Base-by-base conservation (phyloP, 768 basidiomycete genomes). In the Boletus rufocinnamomeus region DNA sequence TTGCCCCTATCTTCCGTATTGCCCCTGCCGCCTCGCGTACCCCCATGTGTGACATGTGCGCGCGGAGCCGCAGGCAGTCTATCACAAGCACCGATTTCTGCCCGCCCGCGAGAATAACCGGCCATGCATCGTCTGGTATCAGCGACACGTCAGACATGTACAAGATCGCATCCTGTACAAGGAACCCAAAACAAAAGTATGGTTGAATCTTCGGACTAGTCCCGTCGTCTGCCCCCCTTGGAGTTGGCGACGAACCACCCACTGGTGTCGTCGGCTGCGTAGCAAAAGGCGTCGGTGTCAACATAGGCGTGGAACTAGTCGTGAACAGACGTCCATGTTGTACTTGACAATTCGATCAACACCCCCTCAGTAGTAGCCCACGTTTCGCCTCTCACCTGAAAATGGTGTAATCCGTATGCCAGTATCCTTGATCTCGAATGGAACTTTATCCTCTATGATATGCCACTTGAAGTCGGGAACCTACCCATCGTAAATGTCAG, bases 381-480 rank as follows among this genome's bases (percentile, higher is more conserved):
- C 2, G 27, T 17, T 19, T 11, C 27, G 13, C 25, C 3, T 62
- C 82, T 62, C 63, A 87, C 88, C 88, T 67, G 75, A 74, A 66
- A 91, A 84, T 8, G 91, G 89, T 11, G 82, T 85, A 11, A 92
- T 72, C 50, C 73, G 64, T 58, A 91, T 80, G 5, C 84, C 85
- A 4, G 84, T 88, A 54, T 82, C 80, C 52, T 76, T 79, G 27
- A 94, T 83, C 54, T 87, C 83, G 61, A 94, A 90, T 2, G 85
- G 80, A 27, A 80, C 77, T 19, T 79, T 79, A 61, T 91, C 84
- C 44, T 85, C 81, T 62, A 95, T 85, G 52, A 95, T 83, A 63
- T 91, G 88, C 88, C 89, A 95, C 65, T 81, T 80, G 68, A 95
- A 87, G 60, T 89, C 85, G 6, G 93, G 93, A 14, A 95, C 86